A percentile compares a stretch with the other conserved stretches of the same genome.
phyloP scores from a whole-genome alignment of 1,284 basidiomycete species.

The Austropuccinia psidii region DNA sequence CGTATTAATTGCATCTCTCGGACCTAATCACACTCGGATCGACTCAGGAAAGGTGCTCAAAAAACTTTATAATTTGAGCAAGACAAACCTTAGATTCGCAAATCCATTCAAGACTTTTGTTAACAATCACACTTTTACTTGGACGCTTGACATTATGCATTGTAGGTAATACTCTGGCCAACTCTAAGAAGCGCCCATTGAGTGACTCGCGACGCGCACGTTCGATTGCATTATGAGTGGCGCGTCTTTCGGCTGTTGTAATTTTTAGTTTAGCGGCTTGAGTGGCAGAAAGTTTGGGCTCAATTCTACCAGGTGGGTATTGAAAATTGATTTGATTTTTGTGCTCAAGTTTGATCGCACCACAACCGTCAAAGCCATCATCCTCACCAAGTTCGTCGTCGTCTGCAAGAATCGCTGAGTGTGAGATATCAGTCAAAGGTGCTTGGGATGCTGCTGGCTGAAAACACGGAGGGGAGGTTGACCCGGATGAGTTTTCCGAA shows the following conservation, averaged over 20 bases:
- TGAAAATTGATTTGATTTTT: not conserved
- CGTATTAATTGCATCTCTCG: constrained; percentile 40
- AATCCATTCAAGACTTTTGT: constrained; percentile 53
- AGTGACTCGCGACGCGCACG: constrained; percentile 80
- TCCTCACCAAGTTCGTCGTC: constrained; percentile 28
- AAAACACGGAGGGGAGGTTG: constrained; percentile 2
- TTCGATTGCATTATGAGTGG: constrained; percentile 91
- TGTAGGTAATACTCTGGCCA: constrained; percentile 78
- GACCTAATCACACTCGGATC: constrained; percentile 8
- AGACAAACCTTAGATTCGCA: constrained; percentile 40
- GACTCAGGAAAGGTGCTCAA: not conserved
- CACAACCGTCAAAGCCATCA: constrained; percentile 13
- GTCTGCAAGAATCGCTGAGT: constrained; percentile 6
- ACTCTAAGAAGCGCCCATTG: constrained; percentile 79
- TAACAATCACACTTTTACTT: constrained; percentile 88
- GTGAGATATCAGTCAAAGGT: not conserved
- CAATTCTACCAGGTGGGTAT: not conserved
- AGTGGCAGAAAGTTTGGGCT: not conserved
- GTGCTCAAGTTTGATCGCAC: not conserved
- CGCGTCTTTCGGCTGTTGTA: constrained; percentile 74
- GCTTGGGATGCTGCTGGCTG: not conserved
- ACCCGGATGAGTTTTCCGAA: constrained; percentile 22
- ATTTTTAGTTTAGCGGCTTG: constrained; percentile 22
- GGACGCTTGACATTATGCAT: constrained; percentile 80
- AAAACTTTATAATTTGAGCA: constrained; percentile 46